phyloP scores from a whole-genome alignment of 2,329 filamentous ascomycete genomes.

The Alternaria triticimaculans region DNA sequence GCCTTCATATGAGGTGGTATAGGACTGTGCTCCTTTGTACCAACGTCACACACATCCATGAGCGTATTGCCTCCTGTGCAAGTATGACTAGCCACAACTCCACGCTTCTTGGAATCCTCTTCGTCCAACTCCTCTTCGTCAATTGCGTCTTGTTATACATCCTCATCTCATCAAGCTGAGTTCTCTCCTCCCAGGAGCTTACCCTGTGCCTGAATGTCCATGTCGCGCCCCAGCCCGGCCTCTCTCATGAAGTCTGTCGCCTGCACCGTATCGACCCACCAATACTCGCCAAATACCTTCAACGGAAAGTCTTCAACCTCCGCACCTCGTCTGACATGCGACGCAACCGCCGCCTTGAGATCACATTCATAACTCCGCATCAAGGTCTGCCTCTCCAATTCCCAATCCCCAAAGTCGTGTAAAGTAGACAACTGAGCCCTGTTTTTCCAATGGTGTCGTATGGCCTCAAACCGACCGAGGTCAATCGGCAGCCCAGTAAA shows the following conservation, averaged over 20 bases:
- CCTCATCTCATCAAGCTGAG: background rate
- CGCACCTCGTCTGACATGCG: background rate
- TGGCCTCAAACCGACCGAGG: background rate
- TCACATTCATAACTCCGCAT: background rate
- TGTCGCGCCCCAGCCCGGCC: background rate
- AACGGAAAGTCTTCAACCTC: background rate
- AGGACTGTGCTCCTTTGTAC: background rate
- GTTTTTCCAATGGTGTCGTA: background rate
- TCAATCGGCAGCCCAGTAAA: background rate
- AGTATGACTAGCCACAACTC: background rate
- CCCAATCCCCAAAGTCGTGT: background rate
- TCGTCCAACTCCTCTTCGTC: background rate
- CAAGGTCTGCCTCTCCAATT: background rate
- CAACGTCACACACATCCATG: background rate
- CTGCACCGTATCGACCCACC: background rate
- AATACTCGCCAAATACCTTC: background rate
- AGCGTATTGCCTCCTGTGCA: background rate
- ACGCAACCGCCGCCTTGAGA: background rate
- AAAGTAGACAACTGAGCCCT: background rate
- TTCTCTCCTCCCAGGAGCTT: background rate
- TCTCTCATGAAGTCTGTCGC: background rate
- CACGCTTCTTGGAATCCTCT: background rate
- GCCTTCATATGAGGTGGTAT: background rate
- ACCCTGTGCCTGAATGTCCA: background rate
- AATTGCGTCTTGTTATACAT: background rate